Conservation (phyloP, 1,284 basidiomycete genomes). For the Fomitiporia mediterranea region DNA sequence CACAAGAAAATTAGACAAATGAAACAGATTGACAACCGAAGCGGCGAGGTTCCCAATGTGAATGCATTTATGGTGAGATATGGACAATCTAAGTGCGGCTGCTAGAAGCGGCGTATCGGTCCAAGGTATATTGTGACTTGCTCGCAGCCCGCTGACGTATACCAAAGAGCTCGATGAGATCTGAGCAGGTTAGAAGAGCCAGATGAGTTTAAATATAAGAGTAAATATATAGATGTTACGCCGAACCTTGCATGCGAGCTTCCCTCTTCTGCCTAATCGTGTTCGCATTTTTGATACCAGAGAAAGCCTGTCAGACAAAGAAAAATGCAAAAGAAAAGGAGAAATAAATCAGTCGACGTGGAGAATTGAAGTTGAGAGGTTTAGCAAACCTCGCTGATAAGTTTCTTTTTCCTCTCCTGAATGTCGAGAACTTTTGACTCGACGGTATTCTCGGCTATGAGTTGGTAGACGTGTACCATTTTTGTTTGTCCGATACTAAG, state of each 20-base stretch:
- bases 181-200: constrained; percentile 27
- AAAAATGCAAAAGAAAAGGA: too few species aligned
- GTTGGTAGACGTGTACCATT: constrained; percentile 79
- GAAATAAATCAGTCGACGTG: too few species aligned
- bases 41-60: too few species aligned
- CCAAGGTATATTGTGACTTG: constrained; percentile 12
- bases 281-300: constrained; percentile 67
- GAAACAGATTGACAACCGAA: too few species aligned
- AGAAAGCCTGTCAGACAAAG: constrained; percentile 55
- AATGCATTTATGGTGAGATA: too few species aligned
- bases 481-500: constrained; percentile 75
- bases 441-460: constrained; percentile 84
- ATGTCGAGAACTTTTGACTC: constrained; percentile 85
- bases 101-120: neutral
- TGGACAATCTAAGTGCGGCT: too few species aligned
- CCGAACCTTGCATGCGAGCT: constrained; percentile 65
- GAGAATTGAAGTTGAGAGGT: neutral
- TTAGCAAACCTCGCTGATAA: constrained; percentile 64
- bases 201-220: neutral
- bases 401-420: constrained; percentile 71
- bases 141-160: constrained; percentile 28
- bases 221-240: neutral
- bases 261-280: constrained; percentile 68
- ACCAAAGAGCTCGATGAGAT: constrained; percentile 57
- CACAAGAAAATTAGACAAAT: too few species aligned